These are phyloP conservation scores for Coffea canephora DNA, from an alignment of 257 asterid species.

Conservation along the genomic window DNA sequence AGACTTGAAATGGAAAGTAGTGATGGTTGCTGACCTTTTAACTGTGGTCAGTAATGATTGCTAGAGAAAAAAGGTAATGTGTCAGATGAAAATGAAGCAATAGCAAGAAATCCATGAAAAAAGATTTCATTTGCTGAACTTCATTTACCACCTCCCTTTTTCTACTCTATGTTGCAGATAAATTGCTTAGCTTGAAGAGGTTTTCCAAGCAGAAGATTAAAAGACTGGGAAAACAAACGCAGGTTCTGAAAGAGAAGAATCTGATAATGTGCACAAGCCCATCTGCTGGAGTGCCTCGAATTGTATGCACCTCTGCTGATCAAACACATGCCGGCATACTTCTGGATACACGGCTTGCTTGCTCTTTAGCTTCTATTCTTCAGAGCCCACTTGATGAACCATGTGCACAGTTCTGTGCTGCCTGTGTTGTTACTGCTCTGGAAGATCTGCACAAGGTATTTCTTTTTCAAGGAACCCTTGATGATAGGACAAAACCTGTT, in stretches of 20 bases:
- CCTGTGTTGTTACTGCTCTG: slow-evolving; percentile 65
- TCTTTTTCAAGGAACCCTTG: background rate
- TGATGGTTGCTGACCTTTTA: background rate
- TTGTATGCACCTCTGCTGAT: slow-evolving; percentile 80
- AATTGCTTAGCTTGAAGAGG: slow-evolving; percentile 76
- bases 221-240: slow-evolving; percentile 71
- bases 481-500: background rate
- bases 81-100: slow-evolving; percentile 2
- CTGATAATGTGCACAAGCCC: slow-evolving; percentile 49
- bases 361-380: slow-evolving; percentile 65
- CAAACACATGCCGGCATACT: slow-evolving; percentile 69
- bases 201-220: slow-evolving; percentile 75
- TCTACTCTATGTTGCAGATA: slow-evolving; percentile 46
- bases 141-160: background rate
- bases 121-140: background rate
- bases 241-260: slow-evolving; percentile 71
- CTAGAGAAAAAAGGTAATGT: background rate
- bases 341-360: slow-evolving; percentile 65
- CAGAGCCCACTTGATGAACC: slow-evolving; percentile 66
- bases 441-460: slow-evolving; percentile 84
- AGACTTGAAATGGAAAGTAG: background rate
- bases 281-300: slow-evolving; percentile 65
- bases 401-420: slow-evolving; percentile 85
- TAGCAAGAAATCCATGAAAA: background rate
- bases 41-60: background rate